Base-by-base conservation (phyloP, 345 rosid species). In the Euphorbia tirucalli region DNA sequence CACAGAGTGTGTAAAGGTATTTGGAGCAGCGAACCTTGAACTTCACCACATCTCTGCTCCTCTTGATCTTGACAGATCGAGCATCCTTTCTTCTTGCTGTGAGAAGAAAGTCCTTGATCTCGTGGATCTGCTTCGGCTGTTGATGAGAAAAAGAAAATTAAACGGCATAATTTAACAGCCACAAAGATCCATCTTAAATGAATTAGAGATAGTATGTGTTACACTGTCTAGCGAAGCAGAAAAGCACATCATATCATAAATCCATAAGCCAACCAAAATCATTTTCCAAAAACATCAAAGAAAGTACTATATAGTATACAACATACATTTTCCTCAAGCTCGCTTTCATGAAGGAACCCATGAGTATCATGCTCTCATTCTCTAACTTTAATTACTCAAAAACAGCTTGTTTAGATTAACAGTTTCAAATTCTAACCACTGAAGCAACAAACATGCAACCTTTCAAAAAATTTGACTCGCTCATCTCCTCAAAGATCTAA, bases 71-170 rank as follows among this genome's bases (percentile, higher is more conserved):
- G 80, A 94, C 97, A 0, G 95, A 87, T 65, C 90, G 84, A 0
- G 93, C 97, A 75, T 94, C 97, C 52, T 94, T 94, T 88, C 97
- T 94, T 78, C 98, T 85, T 16, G 96, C 97, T 19, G 97, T 94
- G 52, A 94, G 87, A 76, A 94, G 98, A 81, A 92, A 94, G 80
- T 92, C 98, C 85, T 94, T 94, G 75, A 92, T 92, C 87, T 94
- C 98, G 10, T 89, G 92, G 67, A 92, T 94, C 81, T 94, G 96
- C 86, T 94, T 90, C 31, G 96, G 97, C 97, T 92, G 80, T 69
- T 32, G 3, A 24, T 32, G 41, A 55, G 48, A 60, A 49, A 65
- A 11, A 0, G n/a, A 25, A 8, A 49, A 46, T 46, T 46, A 46
- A 16, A 46, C 11, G 19, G 1, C 5, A 46, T 8, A 35, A 35